A percentile compares a stretch with the other conserved stretches of the same genome.
These are phyloP conservation scores for Cephalotrichum gorgonifer DNA, from an alignment of 2,329 filamentous ascomycete species.

Conservation along the genomic window DNA sequence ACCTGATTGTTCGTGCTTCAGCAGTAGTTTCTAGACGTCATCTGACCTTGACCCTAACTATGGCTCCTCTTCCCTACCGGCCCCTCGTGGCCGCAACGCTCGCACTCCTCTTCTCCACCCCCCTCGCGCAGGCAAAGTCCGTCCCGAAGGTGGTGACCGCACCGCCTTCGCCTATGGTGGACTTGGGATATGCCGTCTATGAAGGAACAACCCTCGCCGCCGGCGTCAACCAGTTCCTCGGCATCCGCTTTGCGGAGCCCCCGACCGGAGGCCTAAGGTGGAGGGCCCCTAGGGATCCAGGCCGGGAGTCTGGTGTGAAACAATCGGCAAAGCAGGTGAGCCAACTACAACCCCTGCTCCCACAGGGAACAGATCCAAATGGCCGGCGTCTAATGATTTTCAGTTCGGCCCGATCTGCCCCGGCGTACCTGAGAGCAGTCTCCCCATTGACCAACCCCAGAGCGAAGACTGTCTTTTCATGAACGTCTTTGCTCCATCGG, in stretches of 20 bases:
- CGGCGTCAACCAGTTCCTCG: constrained; percentile 34
- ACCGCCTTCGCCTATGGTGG: too few species aligned
- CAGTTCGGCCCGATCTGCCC: constrained; percentile 37
- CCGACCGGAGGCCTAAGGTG: constrained; percentile 39
- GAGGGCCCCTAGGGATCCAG: constrained; percentile 35
- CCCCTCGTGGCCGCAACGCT: too few species aligned
- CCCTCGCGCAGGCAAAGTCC: too few species aligned
- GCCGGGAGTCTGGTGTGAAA: not conserved
- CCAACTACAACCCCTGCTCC: not conserved
- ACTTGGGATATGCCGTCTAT: constrained; percentile 35
- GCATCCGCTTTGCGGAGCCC: constrained; percentile 40
- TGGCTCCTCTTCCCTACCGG: too few species aligned
- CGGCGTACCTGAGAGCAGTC: constrained; percentile 16
- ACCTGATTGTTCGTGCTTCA: too few species aligned
- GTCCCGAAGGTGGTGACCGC: too few species aligned
- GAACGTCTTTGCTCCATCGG: constrained; percentile 50
- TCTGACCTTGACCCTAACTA: too few species aligned
- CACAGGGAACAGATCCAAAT: not conserved
- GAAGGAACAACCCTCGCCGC: constrained; percentile 24
- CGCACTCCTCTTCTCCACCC: too few species aligned
- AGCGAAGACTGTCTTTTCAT: constrained; percentile 61
- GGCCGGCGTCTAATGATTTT: not conserved
- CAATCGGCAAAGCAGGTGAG: not conserved
- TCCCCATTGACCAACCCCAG: not conserved
- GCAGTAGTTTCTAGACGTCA: too few species aligned